These are phyloP conservation scores for Umbellularia californica DNA, from an alignment of 164 flowering plant species.

Conservation along the genomic window DNA sequence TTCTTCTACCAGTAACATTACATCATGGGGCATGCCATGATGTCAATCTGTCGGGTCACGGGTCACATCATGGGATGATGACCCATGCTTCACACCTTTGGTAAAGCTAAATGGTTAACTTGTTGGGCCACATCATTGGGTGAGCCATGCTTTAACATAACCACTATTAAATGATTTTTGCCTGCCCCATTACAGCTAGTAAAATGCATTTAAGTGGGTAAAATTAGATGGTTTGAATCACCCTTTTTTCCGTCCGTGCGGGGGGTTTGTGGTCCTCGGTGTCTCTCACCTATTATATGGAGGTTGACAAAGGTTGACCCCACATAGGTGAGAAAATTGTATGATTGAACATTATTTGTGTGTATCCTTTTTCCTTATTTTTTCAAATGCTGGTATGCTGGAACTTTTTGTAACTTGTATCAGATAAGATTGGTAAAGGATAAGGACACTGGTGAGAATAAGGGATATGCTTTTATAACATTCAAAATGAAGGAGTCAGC, in stretches of 20 bases:
- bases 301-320: not conserved
- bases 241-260: not conserved
- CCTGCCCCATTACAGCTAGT: not conserved
- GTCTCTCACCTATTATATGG: not conserved
- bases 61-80: not conserved
- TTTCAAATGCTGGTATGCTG: not conserved
- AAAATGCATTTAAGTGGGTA: not conserved
- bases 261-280: not conserved
- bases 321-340: not conserved
- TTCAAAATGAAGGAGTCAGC: conserved; percentile 72
- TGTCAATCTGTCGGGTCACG: not conserved
- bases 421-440: conserved; percentile 80
- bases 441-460: conserved; percentile 76
- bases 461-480: conserved; percentile 87
- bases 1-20: not conserved
- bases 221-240: not conserved
- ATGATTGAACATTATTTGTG: not conserved
- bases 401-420: conserved; percentile 6
- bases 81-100: not conserved
- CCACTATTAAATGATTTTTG: not conserved
- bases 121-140: not conserved
- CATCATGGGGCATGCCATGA: not conserved
- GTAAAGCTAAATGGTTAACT: not conserved
- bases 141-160: not conserved
- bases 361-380: not conserved